Percentiles rank a stretch among this genome's conserved stretches.
Evolutionary conservation across 306 rosid species (phyloP).

Genomic region (Dalbergia cochinchinensis): DNA sequence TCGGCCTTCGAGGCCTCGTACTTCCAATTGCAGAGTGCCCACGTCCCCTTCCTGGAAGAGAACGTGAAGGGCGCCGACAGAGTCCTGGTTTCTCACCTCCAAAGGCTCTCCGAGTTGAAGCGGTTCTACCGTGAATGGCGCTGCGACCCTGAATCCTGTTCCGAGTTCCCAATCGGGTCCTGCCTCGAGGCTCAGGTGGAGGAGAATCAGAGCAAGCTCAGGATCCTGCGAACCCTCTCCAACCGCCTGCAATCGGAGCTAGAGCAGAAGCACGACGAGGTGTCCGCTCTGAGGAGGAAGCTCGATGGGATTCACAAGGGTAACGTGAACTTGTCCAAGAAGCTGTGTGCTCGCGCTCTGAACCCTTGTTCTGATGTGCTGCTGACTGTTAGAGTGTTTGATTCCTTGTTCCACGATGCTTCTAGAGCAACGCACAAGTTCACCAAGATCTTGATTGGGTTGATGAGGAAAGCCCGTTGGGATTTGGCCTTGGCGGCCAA

Average conservation of each 20-base stretch:
- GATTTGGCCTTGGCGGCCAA: constrained; percentile 85
- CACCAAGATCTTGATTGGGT: constrained; percentile 76
- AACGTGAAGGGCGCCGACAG: constrained; percentile 73
- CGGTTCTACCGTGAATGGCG: constrained; percentile 51
- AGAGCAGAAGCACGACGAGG: constrained; percentile 84
- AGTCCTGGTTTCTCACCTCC: constrained; percentile 85
- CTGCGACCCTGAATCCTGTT: constrained; percentile 42
- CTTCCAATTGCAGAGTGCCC: constrained; percentile 86
- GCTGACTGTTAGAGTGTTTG: constrained; percentile 77
- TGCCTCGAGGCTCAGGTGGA: constrained; percentile 87
- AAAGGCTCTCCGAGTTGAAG: constrained; percentile 81
- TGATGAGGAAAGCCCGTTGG: constrained; percentile 96
- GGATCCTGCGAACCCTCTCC: constrained; percentile 86
- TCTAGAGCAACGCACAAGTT: constrained; percentile 75
- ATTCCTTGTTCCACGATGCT: constrained; percentile 79
- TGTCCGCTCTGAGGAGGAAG: constrained; percentile 58
- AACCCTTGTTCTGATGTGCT: constrained; percentile 71
- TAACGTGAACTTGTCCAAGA: constrained; percentile 66
- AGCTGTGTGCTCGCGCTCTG: constrained; percentile 62
- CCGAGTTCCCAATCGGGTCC: constrained; percentile 67
- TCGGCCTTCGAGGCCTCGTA: constrained; percentile 95
- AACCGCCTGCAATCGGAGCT: constrained; percentile 81
- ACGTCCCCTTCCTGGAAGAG: constrained; percentile 83
- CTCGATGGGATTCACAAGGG: constrained; percentile 72
- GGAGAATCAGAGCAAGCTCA: constrained; percentile 93